Conservation (phyloP, 345 rosid genomes). For the Syzygium aqueum region DNA sequence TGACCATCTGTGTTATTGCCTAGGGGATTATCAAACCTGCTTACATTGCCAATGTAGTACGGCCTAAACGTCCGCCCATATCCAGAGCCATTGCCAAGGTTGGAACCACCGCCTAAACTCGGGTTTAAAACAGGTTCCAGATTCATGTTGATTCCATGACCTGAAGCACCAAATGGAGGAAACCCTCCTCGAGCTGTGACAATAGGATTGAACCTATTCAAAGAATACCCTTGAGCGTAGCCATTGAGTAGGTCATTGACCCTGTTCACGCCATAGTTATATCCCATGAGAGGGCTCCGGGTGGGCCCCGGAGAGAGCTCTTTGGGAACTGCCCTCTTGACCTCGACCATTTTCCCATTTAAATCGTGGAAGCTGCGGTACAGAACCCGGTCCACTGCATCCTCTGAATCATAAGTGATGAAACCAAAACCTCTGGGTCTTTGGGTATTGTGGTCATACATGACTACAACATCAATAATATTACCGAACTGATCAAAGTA, state of each 20-base stretch:
- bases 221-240: conserved; percentile 61
- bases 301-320: conserved; percentile 61
- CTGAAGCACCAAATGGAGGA: conserved; percentile 43
- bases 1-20: conserved; percentile 43
- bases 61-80: conserved; percentile 56
- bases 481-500: conserved; percentile 88
- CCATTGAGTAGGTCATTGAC: conserved; percentile 57
- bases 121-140: conserved; percentile 60
- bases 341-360: conserved; percentile 97
- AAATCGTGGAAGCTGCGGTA: conserved; percentile 89
- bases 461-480: conserved; percentile 85
- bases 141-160: conserved; percentile 64
- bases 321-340: conserved; percentile 94
- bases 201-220: conserved; percentile 70
- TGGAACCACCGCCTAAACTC: conserved; percentile 49
- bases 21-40: conserved; percentile 60
- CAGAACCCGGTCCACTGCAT: conserved; percentile 85
- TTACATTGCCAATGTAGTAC: conserved; percentile 46
- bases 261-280: conserved; percentile 54
- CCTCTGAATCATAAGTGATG: conserved; percentile 91
- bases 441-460: conserved; percentile 98
- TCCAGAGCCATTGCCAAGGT: conserved; percentile 48
- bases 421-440: conserved; percentile 99
- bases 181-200: conserved; percentile 51
- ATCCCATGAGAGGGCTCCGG: conserved; percentile 66